These are phyloP conservation scores for Scheffersomyces cryptocercus DNA, from an alignment of 1,139 yeast species.

Conservation along the genomic window DNA sequence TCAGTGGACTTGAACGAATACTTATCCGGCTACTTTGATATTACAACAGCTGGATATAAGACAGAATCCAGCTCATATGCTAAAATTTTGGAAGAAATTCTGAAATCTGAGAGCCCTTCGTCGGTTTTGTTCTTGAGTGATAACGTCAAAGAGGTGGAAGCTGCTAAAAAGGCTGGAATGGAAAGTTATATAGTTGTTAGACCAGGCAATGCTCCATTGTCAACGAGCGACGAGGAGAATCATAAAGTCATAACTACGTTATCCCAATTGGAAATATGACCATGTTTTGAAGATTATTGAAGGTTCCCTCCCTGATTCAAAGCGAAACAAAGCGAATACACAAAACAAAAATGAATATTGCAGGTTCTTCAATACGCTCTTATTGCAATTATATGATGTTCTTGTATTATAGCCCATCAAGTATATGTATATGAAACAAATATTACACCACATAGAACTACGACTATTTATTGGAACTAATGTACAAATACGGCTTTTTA, in stretches of 20 bases:
- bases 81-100: constrained; percentile 54
- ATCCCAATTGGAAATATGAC: constrained; percentile 1
- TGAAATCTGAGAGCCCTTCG: constrained; percentile 18
- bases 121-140: constrained; percentile 74
- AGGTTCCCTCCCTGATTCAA: too few relatives aligned
- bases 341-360: too few relatives aligned
- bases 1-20: constrained; percentile 52
- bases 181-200: constrained; percentile 59
- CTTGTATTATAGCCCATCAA: neutral
- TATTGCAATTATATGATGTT: constrained; percentile 4
- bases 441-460: too few relatives aligned
- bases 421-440: too few relatives aligned
- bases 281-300: too few relatives aligned
- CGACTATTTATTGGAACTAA: neutral
- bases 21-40: constrained; percentile 76
- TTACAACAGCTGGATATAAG: constrained; percentile 80
- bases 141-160: constrained; percentile 64
- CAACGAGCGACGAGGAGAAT: constrained; percentile 24
- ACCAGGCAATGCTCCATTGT: constrained; percentile 71
- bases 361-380: neutral
- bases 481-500: neutral
- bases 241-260: constrained; percentile 4
- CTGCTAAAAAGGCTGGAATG: constrained; percentile 72
- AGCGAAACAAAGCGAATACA: too few relatives aligned
- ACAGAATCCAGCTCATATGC: constrained; percentile 56